Evolutionary conservation across 805 yeast genomes (phyloP), one percentile per base, ranked within the genome.

Genomic region (Metschnikowia cerradonensis): DNA sequence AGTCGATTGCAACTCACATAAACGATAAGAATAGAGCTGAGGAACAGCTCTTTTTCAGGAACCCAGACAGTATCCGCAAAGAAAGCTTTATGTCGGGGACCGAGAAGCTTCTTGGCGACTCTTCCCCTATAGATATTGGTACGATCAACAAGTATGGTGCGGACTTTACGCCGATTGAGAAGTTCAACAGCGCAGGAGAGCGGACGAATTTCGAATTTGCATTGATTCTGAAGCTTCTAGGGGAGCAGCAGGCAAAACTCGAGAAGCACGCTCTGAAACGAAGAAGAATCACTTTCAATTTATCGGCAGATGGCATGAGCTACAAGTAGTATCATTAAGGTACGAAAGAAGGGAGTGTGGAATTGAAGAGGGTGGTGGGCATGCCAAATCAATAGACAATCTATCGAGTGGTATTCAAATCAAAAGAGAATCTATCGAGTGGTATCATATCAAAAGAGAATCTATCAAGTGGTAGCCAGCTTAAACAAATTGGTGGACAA

Each of bases 161-260:
- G 36, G 65, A 64, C 14, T 65, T 60, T 51, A 57, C 65, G 35
- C 69, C 76, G 2, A 49, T 60, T 2, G 69, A 70, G 45, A 75
- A 72, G 51, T 73, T 58, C 53, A 65, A 72, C 51, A 52, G 55
- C 23, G 59, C 59, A 39, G 68, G 68, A 47, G 76, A 72, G 48
- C 66, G 61, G 37, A 61, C 60, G 33, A 55, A 58, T 19, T 72
- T 58, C 41, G 58, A 61, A 33, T 56, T 63, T 39, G 64, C 62
- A 49, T 58, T 71, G 52, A 53, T 61, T 6, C 60, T 23, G 40
- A 26, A 63, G 11, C 60, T 56, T 40, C 58, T 64, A 45, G 47
- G 23, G 6, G 40, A 44, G 32, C 40, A 34, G 19, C 32, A 36
- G 34, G 23, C 22, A 6, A 44, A 34, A 36, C 13, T 36, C 11